Evolutionary conservation across 2,329 filamentous ascomycete species (phyloP), one percentile per base, ranked within the genome.

Genomic region (Chaetomium sp.): DNA sequence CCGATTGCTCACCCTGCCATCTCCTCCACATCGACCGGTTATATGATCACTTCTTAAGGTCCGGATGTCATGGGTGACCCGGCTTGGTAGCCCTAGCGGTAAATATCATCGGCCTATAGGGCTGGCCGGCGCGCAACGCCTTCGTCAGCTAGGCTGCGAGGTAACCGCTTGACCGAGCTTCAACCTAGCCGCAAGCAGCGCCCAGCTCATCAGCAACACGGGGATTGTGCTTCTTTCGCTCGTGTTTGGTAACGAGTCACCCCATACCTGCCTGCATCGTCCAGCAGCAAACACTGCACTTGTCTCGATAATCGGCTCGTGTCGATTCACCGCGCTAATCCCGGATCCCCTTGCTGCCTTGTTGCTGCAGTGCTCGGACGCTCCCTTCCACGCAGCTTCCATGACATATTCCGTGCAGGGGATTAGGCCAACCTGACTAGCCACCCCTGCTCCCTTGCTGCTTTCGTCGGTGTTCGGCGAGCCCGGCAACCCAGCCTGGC

Each of bases 341-440:
- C 57, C 62, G 62, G 57, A 64, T 60, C 25, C 47, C 33, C 56
- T 21, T 21, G 27, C 47, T 45, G 31, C 51, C 33, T 49, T 35
- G 56, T n/a, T 38, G 10, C n/a, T 45, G 8, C 58, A 35, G 59
- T 66, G 67, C 70, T 71, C 69, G 60, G 71, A 72, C 72, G 57
- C 60, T 65, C 71, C 70, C 69, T 73, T 72, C 74, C 62, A 71
- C 68, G 69, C 68, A 72, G 67, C 71, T 80, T 80, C 78, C 74
- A 78, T 73, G 72, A 73, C 72, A 75, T 76, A 73, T 80, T 80
- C 78, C 77, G 74, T 79, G 76, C 64, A 64, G 77, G 72, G 72
- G 69, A 42, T 58, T n/a, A 65, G 6, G 16, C 29, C 23, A 38
- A 19, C 5, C 29, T 5, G 21, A 13, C 50, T 23, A 31, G 47